Evolutionary conservation across 768 basidiomycete species (phyloP), one percentile per base, ranked within the genome.

Genomic region (Tylopilus subfusipes): DNA sequence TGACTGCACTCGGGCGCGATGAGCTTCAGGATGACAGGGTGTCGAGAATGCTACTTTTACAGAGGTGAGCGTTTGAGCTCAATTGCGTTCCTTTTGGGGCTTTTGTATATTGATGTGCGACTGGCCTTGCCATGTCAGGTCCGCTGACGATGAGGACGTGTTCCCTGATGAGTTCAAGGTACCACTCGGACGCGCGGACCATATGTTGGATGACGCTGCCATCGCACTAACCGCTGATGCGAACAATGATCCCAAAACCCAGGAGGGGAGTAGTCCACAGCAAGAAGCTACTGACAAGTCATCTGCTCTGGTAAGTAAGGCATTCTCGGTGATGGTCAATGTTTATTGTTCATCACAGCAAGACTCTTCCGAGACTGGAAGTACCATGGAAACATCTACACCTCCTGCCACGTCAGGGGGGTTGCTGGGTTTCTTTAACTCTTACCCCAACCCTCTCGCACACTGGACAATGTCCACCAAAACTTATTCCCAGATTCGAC

Each of bases 1-100:
- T 90, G 68, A 85, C 84, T 56, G 78, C 69, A 24, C 73, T 90
- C 42, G 88, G 88, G 24, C 76, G 88, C 46, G 88, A 90, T 50
- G 89, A 90, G 68, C 70, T 93, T 62, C 78, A 88, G 63, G 86
- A 91, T 62, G 83, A 87, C 63, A 76, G 83, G 62, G 77, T 83
- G 52, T 74, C 76, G 50, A 84, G 80, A 72, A 83, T 87, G 83
- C 70, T 79, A 29, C 72, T 88, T 22, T 78, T 91, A 51, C 82
- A 83, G 42, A 79, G 88, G 90, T 90, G 74, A 42, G 62, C 45
- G 29, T 12, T 10, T 2, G 22, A 19, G 5, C 38, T 39, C 30
- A 29, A 50, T 42, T 14, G 19, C 34, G 6, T 55, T 55, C 42
- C 33, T 40, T 53, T 54, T 19, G 5, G 44, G 34, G 6, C 34